These are phyloP conservation scores for Globisporangium heterothallicum DNA, from an alignment of 352 stramenopile species.

Conservation along the genomic window DNA sequence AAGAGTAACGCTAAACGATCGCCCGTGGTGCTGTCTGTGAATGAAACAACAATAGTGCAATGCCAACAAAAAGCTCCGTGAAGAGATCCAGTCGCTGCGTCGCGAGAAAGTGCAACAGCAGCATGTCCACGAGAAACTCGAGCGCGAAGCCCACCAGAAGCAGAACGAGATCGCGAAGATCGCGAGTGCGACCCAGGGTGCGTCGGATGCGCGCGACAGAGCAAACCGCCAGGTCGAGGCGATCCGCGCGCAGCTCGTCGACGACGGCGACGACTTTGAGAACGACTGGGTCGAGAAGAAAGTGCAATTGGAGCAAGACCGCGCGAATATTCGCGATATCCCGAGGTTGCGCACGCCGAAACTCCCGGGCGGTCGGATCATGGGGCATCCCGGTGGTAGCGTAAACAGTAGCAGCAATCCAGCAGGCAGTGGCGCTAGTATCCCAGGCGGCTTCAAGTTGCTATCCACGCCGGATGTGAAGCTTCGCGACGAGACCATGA, in stretches of 20 bases:
- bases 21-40: too few species aligned
- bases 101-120: slow-evolving; percentile 79
- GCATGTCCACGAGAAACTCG: slow-evolving; percentile 70
- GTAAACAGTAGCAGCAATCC: not conserved
- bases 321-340: slow-evolving; percentile 71
- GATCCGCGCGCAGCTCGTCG: slow-evolving; percentile 61
- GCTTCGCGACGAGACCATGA: slow-evolving; percentile 68
- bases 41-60: slow-evolving; percentile 56
- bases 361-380: too few species aligned
- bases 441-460: slow-evolving; percentile 38
- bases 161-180: slow-evolving; percentile 82
- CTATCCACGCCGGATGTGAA: slow-evolving; percentile 64
- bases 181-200: slow-evolving; percentile 64
- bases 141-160: slow-evolving; percentile 80
- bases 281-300: slow-evolving; percentile 79
- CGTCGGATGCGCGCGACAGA: slow-evolving; percentile 78
- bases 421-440: slow-evolving; percentile 10
- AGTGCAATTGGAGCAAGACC: slow-evolving; percentile 80
- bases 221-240: slow-evolving; percentile 76
- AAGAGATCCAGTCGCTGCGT: slow-evolving; percentile 72
- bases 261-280: slow-evolving; percentile 85
- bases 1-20: too few species aligned
- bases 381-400: too few species aligned
- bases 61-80: slow-evolving; percentile 71
- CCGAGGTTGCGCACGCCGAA: slow-evolving; percentile 59